These are phyloP conservation scores for Claviceps maximensis DNA, from an alignment of 2,329 filamentous ascomycete genomes.

Conservation along the genomic window DNA sequence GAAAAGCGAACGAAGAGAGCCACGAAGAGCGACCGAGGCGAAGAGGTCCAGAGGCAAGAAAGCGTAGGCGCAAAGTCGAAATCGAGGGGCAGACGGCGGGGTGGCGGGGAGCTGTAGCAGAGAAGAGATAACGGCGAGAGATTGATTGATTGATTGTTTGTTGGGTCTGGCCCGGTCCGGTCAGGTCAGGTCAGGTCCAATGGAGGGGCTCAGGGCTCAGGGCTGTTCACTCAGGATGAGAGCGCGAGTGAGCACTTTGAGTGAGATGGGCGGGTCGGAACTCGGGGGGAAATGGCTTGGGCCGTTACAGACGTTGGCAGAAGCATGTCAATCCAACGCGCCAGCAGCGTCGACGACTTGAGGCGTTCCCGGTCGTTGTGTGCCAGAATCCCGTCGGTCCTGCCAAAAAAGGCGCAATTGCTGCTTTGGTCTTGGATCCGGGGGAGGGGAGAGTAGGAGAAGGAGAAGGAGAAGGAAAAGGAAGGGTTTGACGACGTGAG, in stretches of 20 bases:
- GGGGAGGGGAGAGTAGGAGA: constrained; percentile 8
- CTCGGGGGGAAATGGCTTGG: constrained; percentile 6
- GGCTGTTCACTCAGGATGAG: constrained; percentile 4
- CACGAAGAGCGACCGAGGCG: background rate
- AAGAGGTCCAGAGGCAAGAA: too few species aligned
- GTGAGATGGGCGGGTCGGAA: constrained; percentile 4
- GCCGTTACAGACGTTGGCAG: constrained; percentile 15
- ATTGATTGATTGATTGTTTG: background rate
- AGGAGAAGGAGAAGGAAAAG: constrained; percentile 9
- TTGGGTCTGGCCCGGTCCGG: constrained; percentile 1
- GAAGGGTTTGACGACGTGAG: constrained; percentile 12
- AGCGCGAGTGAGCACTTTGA: background rate
- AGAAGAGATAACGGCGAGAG: background rate
- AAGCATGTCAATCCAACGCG: constrained; percentile 16
- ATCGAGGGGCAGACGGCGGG: background rate
- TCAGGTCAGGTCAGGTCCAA: background rate
- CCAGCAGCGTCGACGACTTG: constrained; percentile 8
- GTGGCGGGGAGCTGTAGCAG: background rate
- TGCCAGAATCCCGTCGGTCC: constrained; percentile 7
- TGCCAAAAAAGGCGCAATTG: constrained; percentile 13
- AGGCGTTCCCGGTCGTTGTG: constrained; percentile 18
- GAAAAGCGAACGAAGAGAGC: background rate
- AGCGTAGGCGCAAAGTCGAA: background rate
- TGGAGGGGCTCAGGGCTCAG: constrained; percentile 9
- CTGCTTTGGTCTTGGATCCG: constrained; percentile 8